Percentiles rank a stretch among this genome's conserved stretches.
Conservation (phyloP, 306 rosid species). For the Cyclanthera cordifolia region DNA sequence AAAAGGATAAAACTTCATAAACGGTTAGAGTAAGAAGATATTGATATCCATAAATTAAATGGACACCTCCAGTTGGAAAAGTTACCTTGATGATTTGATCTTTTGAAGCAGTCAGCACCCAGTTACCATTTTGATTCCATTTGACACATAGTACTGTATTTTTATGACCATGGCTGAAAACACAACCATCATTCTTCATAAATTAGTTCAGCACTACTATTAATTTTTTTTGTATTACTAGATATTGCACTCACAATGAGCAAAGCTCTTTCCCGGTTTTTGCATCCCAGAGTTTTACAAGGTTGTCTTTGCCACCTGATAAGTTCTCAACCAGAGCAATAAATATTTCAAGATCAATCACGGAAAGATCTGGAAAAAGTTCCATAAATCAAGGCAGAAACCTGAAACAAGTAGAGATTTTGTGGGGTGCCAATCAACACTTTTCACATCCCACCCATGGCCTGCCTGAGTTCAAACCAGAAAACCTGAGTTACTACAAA, state of each 20-base stretch:
- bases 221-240: conserved; percentile 11
- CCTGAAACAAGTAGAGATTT: conserved; percentile 93
- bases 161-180: conserved; percentile 93
- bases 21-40: not conserved
- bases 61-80: not conserved
- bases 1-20: conserved; percentile 13
- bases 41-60: not conserved
- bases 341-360: conserved; percentile 8
- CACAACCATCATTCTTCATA: conserved; percentile 13
- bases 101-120: conserved; percentile 83
- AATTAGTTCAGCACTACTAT: conserved; percentile 12
- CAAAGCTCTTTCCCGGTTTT: conserved; percentile 81
- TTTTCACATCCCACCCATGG: conserved; percentile 99
- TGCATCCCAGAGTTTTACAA: conserved; percentile 97
- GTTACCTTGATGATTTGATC: conserved; percentile 79
- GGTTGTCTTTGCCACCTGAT: conserved; percentile 90
- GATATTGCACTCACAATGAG: conserved; percentile 61
- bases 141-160: conserved; percentile 72
- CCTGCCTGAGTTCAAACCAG: conserved; percentile 95
- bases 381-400: conserved; percentile 21
- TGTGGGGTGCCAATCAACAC: conserved; percentile 99
- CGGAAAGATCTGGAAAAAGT: conserved; percentile 14
- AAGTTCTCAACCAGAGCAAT: conserved; percentile 15
- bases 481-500: conserved; percentile 32
- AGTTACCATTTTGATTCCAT: conserved; percentile 92